Conservation (phyloP, 257 asterid genomes). For the Ballota nigra region DNA sequence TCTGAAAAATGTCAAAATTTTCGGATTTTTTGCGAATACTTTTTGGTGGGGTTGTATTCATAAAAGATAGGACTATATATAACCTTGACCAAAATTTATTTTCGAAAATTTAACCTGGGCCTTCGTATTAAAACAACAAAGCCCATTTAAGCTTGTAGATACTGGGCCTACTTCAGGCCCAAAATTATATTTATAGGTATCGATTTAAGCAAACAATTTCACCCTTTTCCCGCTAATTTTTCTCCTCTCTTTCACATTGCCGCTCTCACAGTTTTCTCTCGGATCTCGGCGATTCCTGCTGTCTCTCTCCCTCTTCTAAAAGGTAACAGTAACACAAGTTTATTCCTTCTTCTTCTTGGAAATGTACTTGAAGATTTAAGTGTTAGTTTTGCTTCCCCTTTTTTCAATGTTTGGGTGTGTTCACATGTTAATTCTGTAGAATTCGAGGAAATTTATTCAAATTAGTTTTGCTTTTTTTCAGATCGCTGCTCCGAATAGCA, state of each 20-base stretch:
- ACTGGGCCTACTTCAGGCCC: no score
- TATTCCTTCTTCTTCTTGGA: neutral
- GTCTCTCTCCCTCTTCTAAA: neutral
- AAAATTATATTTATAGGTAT: no score
- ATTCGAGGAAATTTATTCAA: neutral
- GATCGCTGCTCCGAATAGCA: slow-evolving; percentile 13
- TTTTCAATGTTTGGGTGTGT: neutral
- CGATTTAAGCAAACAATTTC: no score
- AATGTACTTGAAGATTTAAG: neutral
- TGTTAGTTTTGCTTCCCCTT: neutral
- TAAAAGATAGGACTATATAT: no score
- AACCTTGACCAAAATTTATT: no score
- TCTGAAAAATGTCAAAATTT: no score
- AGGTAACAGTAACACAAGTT: neutral
- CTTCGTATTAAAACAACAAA: no score
- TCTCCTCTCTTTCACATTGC: neutral
- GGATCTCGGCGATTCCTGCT: neutral
- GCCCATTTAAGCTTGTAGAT: no score
- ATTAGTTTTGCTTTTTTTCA: neutral
- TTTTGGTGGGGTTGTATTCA: no score
- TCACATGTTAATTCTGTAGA: neutral
- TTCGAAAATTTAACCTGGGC: no score
- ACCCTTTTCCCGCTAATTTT: neutral
- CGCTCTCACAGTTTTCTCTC: neutral
- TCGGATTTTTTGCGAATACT: no score